Evolutionary conservation across 306 rosid genomes (phyloP).

Genomic region (Sophora flavescens): DNA sequence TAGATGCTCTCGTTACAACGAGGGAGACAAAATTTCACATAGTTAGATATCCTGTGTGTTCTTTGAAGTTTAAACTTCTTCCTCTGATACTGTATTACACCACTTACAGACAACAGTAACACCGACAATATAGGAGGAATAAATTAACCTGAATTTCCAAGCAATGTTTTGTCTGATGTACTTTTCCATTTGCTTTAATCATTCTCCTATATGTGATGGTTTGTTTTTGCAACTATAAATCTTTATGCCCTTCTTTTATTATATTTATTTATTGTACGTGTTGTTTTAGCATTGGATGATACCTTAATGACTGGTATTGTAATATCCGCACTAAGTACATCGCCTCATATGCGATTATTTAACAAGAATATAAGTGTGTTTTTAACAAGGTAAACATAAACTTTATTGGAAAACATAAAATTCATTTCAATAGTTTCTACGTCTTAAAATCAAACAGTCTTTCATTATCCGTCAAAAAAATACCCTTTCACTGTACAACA

Average conservation of each 20-base stretch:
- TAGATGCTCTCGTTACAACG: slow-evolving; percentile 24
- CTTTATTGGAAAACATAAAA: too few relatives aligned
- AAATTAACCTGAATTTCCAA: slow-evolving; percentile 44
- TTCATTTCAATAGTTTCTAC: too few relatives aligned
- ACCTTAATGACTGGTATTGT: not conserved
- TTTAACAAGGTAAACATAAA: too few relatives aligned
- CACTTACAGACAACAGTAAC: slow-evolving; percentile 19
- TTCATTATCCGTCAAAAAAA: too few relatives aligned
- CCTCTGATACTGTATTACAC: not conserved
- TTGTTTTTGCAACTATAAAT: not conserved
- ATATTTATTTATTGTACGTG: too few relatives aligned
- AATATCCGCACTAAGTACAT: not conserved
- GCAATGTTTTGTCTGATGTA: slow-evolving; percentile 46
- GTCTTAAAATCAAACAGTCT: too few relatives aligned
- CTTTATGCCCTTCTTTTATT: not conserved
- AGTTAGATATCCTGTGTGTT: not conserved
- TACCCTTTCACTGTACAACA: too few relatives aligned
- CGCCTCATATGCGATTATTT: too few relatives aligned
- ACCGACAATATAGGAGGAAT: slow-evolving; percentile 27
- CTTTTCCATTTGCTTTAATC: slow-evolving; percentile 43
- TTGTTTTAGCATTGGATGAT: not conserved
- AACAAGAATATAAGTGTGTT: not conserved
- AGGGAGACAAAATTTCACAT: slow-evolving; percentile 17
- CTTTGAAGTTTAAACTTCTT: slow-evolving; percentile 16
- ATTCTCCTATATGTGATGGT: slow-evolving; percentile 35